Evolutionary conservation across 495 filamentous ascomycete species (phyloP), one percentile per base, ranked within the genome.

Genomic region (Corynascus novoguineensis): DNA sequence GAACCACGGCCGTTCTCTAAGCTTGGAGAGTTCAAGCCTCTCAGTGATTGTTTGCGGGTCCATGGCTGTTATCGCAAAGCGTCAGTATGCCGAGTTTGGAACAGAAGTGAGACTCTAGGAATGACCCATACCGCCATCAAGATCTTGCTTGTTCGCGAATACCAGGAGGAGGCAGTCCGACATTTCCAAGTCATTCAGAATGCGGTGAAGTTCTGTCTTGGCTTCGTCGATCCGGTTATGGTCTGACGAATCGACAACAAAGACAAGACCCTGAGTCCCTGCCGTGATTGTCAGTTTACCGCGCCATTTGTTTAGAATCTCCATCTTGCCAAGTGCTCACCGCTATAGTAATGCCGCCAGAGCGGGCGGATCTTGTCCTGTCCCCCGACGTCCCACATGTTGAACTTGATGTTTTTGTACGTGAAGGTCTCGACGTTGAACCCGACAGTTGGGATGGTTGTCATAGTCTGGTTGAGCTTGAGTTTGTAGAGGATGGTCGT

Each of bases 371-470:
- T 98, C 84, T 97, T 97, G 83, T 98, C 93, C 80, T 98, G 93
- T 64, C 93, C 93, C 71, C 93, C 93, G 31, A 98, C 93, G 78
- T 98, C 93, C 93, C 93, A 98, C 55, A 98, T 91, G 65, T 96
- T 97, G 81, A 98, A 98, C 72, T 97, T 96, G 70, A 96, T 90
- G 68, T 98, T 98, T 80, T 96, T 96, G 76, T 96, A 95, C 50
- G 90, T 95, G 56, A 98, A 90, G n/a, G 89, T 95, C 78, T 98
- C 93, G 68, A 98, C 93, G 77, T 98, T 98, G 80, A 98, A 98
- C 54, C 93, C 95, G 64, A 97, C 93, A 29, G 93, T 97, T 25
- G 93, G 93, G 63, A 99, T 97, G n/a, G 95, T 97, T 46, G 95
- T 97, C 63, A 99, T 91, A 63, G 95, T 88, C 73, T 96, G 91